Percentiles rank a stretch among this genome's conserved stretches.
These are phyloP conservation scores for Plasmodium berghei DNA, from an alignment of 169 alveolate genomes.

Conservation along the genomic window DNA sequence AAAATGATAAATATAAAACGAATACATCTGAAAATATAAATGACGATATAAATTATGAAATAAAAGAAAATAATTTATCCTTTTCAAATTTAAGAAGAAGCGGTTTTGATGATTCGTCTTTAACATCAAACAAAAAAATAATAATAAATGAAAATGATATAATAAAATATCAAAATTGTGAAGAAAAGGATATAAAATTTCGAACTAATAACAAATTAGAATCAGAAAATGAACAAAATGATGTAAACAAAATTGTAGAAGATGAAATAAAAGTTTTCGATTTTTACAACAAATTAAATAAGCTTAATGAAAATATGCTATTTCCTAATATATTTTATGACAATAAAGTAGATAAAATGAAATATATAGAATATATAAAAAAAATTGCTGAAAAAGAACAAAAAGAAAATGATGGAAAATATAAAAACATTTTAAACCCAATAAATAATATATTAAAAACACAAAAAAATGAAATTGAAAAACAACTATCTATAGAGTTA, in stretches of 20 bases:
- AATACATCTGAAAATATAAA: background rate
- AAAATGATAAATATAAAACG: background rate
- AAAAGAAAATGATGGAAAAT: background rate
- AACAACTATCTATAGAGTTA: constrained; percentile 25
- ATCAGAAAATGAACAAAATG: background rate
- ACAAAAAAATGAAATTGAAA: constrained; percentile 46
- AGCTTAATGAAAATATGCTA: constrained; percentile 38
- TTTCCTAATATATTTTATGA: constrained; percentile 11
- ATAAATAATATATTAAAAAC: constrained; percentile 22
- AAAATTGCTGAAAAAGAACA: background rate
- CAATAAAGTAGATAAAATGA: constrained; percentile 39
- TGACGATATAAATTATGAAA: background rate
- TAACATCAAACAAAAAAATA: too few relatives aligned
- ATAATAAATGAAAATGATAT: background rate
- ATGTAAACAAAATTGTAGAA: constrained; percentile 42
- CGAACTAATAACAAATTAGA: background rate
- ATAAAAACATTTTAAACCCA: constrained; percentile 8
- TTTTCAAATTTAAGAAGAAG: too few relatives aligned
- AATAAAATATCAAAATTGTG: too few relatives aligned
- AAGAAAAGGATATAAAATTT: background rate
- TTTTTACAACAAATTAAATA: constrained; percentile 44
- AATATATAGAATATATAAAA: constrained; percentile 33
- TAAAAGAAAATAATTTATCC: background rate
- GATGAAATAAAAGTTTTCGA: constrained; percentile 46
- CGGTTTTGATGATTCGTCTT: too few relatives aligned